Evolutionary conservation across 805 yeast species (phyloP).

Genomic region (Tetrapisispora phaffii): DNA sequence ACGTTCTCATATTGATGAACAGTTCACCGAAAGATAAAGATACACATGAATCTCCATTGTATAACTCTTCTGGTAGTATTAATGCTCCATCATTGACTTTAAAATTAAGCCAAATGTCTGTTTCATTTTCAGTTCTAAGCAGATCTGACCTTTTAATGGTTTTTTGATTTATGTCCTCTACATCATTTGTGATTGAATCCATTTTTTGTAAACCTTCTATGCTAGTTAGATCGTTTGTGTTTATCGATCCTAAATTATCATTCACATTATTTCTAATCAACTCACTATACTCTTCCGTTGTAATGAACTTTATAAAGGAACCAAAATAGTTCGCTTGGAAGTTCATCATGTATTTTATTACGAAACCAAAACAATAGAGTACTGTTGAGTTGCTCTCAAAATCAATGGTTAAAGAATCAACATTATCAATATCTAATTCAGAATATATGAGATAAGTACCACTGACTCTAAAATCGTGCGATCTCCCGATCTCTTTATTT

Average conservation of each 20-base stretch:
- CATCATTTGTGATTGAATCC: neutral
- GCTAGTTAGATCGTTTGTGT: neutral
- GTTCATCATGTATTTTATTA: constrained; percentile 63
- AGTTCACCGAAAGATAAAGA: constrained; percentile 54
- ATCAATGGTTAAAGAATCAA: constrained; percentile 58
- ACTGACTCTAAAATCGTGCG: constrained; percentile 46
- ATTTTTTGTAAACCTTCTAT: constrained; percentile 6
- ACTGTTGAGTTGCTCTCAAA: constrained; percentile 59
- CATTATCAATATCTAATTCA: constrained; percentile 51
- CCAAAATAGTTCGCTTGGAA: constrained; percentile 88
- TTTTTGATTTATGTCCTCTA: neutral
- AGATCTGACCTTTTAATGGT: constrained; percentile 14
- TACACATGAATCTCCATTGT: constrained; percentile 51
- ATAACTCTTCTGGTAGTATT: constrained; percentile 63
- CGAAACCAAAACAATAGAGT: constrained; percentile 67
- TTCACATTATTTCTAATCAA: neutral
- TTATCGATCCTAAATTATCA: neutral
- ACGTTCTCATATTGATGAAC: constrained; percentile 74
- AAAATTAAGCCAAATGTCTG: constrained; percentile 66
- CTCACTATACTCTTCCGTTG: constrained; percentile 64
- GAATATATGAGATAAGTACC: constrained; percentile 61
- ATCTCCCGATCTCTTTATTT: constrained; percentile 54
- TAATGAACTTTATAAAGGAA: constrained; percentile 68
- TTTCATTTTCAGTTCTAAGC: constrained; percentile 54
- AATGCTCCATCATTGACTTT: constrained; percentile 61